These are phyloP conservation scores for Rhodotorula sphaerocarpa DNA, from an alignment of 768 basidiomycete species.

Conservation along the genomic window DNA sequence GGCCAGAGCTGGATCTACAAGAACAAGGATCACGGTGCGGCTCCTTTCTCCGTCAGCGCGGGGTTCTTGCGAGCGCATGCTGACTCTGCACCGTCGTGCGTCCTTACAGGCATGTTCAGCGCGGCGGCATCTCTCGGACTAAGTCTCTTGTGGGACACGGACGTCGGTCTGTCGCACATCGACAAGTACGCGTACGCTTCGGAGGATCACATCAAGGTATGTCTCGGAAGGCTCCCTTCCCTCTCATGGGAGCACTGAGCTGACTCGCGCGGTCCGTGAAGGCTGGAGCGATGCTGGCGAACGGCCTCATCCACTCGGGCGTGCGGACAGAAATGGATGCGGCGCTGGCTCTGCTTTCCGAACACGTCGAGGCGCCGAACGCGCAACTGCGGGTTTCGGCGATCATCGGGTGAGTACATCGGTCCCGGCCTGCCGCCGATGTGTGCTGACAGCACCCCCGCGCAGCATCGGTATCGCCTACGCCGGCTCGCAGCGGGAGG, in stretches of 20 bases:
- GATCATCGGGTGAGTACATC: constrained; percentile 58
- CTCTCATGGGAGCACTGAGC: not conserved
- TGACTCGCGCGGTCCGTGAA: constrained; percentile 36
- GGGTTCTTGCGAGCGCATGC: not conserved
- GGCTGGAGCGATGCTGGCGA: constrained; percentile 90
- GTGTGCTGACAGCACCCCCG: too few species aligned
- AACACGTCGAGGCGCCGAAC: constrained; percentile 80
- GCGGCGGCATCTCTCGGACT: constrained; percentile 91
- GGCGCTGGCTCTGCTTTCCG: constrained; percentile 77
- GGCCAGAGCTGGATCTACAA: constrained; percentile 99
- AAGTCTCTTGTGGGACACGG: constrained; percentile 90
- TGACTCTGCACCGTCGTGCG: not conserved
- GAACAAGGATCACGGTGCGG: constrained; percentile 90
- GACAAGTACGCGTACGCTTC: constrained; percentile 96
- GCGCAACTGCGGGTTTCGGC: constrained; percentile 74
- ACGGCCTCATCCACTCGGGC: constrained; percentile 79
- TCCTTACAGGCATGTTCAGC: constrained; percentile 75
- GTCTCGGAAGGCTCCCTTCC: not conserved
- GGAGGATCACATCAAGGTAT: constrained; percentile 89
- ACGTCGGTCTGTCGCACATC: constrained; percentile 82
- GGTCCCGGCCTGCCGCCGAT: not conserved
- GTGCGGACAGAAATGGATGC: constrained; percentile 89
- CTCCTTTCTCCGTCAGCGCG: not conserved
- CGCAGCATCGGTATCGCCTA: constrained; percentile 79
- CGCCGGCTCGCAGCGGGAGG: constrained; percentile 82